Conservation (phyloP, 805 yeast species). For the Lipomyces spencermartinsiae region DNA sequence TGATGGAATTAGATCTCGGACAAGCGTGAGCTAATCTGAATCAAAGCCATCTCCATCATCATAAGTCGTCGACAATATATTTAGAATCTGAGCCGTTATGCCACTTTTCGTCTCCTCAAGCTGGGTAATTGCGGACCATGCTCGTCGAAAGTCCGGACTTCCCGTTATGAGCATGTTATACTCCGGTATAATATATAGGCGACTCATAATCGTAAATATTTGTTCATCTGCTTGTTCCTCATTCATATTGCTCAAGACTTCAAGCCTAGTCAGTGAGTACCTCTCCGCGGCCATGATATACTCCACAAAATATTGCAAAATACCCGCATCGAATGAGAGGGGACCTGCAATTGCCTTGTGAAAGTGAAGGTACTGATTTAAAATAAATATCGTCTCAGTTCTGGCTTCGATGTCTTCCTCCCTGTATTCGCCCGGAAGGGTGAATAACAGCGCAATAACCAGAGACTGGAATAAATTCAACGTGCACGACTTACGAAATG, state of each 20-base stretch:
- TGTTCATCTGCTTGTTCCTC: conserved; percentile 18
- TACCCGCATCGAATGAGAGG: not conserved
- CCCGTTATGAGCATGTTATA: not conserved
- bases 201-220: conserved; percentile 19
- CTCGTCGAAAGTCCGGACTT: conserved; percentile 10
- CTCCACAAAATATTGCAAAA: conserved; percentile 19
- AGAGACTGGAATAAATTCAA: conserved; percentile 10
- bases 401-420: conserved; percentile 19
- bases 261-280: conserved; percentile 10
- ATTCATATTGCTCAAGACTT: conserved; percentile 12
- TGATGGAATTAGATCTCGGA: not conserved
- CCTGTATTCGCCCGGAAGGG: conserved; percentile 6
- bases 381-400: conserved; percentile 11
- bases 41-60: not conserved
- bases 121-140: conserved; percentile 19
- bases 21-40: not conserved
- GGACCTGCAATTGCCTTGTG: not conserved
- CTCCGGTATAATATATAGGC: not conserved
- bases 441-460: conserved; percentile 3
- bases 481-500: conserved; percentile 11
- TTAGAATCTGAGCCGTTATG: conserved; percentile 1
- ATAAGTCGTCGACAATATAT: not conserved
- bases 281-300: conserved; percentile 7
- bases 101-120: not conserved
- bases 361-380: conserved; percentile 16